Base-by-base conservation (phyloP, 106 monocot genomes). In the Gastrodia elata region DNA sequence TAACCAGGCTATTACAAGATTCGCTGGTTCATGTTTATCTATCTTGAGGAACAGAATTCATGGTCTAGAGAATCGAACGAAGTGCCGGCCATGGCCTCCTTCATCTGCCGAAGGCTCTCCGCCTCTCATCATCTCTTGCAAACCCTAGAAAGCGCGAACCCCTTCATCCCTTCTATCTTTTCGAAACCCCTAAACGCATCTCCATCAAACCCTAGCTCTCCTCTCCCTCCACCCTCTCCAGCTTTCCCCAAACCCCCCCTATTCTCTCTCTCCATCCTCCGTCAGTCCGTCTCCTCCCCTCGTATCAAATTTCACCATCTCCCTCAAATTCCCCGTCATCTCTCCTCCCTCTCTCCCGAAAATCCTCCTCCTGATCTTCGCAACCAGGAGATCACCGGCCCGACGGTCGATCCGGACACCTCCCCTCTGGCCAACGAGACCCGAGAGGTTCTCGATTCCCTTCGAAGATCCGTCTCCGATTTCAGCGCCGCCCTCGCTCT, bases 381-480 rank as follows among this genome's bases (percentile, higher is more conserved):
- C 52, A 84, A 98, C 80, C 97, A 93, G 73, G 97, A 98, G 76
- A 92, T 98, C 71, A 84, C 69, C 34, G 97, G 97, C 8, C 93
- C 97, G 9, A 98, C 98, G 24, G 98, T 98, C 48, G 93, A 88
- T 32, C 93, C 85, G 52, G 98, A 98, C 73, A 49, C 67, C 30
- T 98, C 98, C 10, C 71, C 91, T 20, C 83, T 98, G 4, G 97
- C 98, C 71, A 85, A 93, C 72, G 98, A 98, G 86, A 93, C 98
- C 70, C 83, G 93, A 24, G 68, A 85, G 38, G 78, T 80, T 44
- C 82, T 98, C 27, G 83, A 83, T 34, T 43, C 56, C 38, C 79
- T 93, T 39, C 74, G 88, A 39, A 79, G 69, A 71, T 82, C 86
- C 41, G 78, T 93, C 64, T 76, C 87, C 77, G 56, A 82, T 48